These are phyloP conservation scores for Triticum urartu DNA, from an alignment of 176 grass and related monocot species.

Conservation along the genomic window DNA sequence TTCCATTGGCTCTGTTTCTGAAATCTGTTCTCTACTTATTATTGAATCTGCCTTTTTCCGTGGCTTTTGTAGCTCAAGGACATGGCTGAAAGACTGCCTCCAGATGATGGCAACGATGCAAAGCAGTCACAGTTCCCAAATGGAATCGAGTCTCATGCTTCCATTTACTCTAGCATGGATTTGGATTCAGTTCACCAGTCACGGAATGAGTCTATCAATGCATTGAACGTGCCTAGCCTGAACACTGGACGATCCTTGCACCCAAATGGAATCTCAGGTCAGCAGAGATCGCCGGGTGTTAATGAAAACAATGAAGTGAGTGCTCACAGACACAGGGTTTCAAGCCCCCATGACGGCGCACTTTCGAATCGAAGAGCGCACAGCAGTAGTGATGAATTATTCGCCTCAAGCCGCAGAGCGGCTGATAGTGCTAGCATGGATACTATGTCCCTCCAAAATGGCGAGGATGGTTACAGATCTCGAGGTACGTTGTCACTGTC, in stretches of 20 bases:
- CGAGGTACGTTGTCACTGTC: slow-evolving; percentile 43
- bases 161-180: slow-evolving; percentile 47
- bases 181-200: slow-evolving; percentile 60
- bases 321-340: slow-evolving; percentile 45
- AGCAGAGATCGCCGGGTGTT: slow-evolving; percentile 45
- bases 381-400: slow-evolving; percentile 46
- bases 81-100: slow-evolving; percentile 89
- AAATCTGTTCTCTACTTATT: slow-evolving; percentile 21
- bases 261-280: slow-evolving; percentile 47
- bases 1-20: slow-evolving; percentile 2
- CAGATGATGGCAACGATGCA: slow-evolving; percentile 56
- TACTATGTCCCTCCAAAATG: slow-evolving; percentile 50
- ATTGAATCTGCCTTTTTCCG: slow-evolving; percentile 5
- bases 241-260: slow-evolving; percentile 21
- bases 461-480: slow-evolving; percentile 59
- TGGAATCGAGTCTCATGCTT: slow-evolving; percentile 41
- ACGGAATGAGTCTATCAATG: slow-evolving; percentile 45
- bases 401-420: slow-evolving; percentile 22
- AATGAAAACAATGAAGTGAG: slow-evolving; percentile 52
- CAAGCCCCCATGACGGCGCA: slow-evolving; percentile 30
- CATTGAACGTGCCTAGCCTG: slow-evolving; percentile 23
- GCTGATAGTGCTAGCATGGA: slow-evolving; percentile 55
- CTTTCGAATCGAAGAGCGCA: slow-evolving; percentile 33
- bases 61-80: slow-evolving; percentile 72
- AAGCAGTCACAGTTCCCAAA: slow-evolving; percentile 46